Conservation (phyloP, 805 yeast species). For the Debaryomyces prosopidis region DNA sequence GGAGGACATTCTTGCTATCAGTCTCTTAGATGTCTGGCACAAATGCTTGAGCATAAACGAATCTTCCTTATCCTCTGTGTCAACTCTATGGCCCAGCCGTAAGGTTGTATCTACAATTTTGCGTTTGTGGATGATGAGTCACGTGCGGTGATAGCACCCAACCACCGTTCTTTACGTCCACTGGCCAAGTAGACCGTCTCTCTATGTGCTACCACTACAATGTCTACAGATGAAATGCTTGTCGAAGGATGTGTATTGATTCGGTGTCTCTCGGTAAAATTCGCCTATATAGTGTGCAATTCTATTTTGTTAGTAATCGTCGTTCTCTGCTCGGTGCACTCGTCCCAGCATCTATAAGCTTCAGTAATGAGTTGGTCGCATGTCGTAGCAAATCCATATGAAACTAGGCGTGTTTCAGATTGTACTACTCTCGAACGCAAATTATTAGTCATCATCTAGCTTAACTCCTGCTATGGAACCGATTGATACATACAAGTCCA, state of each 20-base stretch:
- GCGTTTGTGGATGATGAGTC: too few species aligned
- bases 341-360: slow-evolving; percentile 6
- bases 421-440: slow-evolving; percentile 47
- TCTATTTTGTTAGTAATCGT: too few species aligned
- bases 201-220: too few species aligned
- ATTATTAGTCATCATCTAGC: slow-evolving; percentile 42
- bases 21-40: slow-evolving; percentile 1
- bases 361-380: slow-evolving; percentile 39
- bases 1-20: slow-evolving; percentile 15
- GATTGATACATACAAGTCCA: background rate
- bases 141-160: too few species aligned
- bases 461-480: background rate
- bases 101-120: background rate
- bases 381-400: slow-evolving; percentile 31
- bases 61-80: background rate
- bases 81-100: background rate
- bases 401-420: slow-evolving; percentile 48
- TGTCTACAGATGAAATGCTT: too few species aligned
- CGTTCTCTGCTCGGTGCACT: too few species aligned
- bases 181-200: too few species aligned
- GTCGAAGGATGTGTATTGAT: too few species aligned
- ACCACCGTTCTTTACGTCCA: too few species aligned
- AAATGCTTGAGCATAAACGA: slow-evolving; percentile 8
- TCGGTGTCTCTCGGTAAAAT: too few species aligned
- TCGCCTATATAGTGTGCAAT: too few species aligned